These are phyloP conservation scores for Puccinia coronata DNA, from an alignment of 1,284 basidiomycete species.

Conservation along the genomic window DNA sequence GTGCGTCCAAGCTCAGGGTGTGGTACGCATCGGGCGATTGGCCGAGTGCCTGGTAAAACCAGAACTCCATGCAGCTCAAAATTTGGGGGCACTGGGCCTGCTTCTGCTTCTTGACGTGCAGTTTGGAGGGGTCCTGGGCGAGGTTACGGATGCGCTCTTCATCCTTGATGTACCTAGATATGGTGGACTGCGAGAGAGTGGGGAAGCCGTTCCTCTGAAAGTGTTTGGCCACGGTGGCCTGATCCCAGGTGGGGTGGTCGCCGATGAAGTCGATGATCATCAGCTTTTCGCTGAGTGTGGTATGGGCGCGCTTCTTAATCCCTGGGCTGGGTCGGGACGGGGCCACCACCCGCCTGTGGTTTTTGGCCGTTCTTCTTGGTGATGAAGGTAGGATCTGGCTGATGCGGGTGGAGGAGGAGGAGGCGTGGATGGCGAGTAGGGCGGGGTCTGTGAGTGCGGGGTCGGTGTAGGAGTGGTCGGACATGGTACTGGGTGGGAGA, in stretches of 20 bases:
- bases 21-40: constrained; percentile 2
- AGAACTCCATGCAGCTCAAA: constrained; percentile 37
- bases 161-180: constrained; percentile 48
- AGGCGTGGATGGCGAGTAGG: background rate
- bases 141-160: constrained; percentile 38
- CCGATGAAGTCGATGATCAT: constrained; percentile 47
- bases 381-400: background rate
- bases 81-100: constrained; percentile 34
- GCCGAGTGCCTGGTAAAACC: constrained; percentile 26
- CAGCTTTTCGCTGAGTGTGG: constrained; percentile 35
- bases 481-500: background rate
- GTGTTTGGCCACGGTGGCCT: constrained; percentile 43
- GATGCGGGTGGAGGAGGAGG: background rate
- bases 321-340: background rate
- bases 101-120: constrained; percentile 42
- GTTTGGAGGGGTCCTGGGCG: constrained; percentile 31
- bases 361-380: background rate
- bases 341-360: background rate
- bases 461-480: constrained; percentile 21
- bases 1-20: background rate
- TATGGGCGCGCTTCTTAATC: constrained; percentile 38
- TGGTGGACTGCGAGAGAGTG: constrained; percentile 48
- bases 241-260: constrained; percentile 33
- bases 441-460: constrained; percentile 28
- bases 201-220: constrained; percentile 42